Conservation (phyloP, 768 basidiomycete genomes). For the Amyloporia xantha region DNA sequence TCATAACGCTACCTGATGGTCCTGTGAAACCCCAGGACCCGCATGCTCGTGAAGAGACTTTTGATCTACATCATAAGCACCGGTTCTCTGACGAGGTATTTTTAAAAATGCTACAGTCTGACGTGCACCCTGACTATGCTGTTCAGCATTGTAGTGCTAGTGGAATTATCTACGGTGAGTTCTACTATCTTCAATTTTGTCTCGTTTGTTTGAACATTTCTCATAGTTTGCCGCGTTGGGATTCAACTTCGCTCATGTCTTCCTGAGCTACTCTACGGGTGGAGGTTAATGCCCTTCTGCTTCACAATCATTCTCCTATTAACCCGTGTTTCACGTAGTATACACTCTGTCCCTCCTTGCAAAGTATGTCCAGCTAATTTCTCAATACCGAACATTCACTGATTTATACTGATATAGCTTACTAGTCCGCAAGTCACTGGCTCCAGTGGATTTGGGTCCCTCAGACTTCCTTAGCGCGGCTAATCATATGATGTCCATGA, state of each 20-base stretch:
- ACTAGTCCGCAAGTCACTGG: too few species aligned
- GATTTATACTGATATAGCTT: too few species aligned
- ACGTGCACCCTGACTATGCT: too few species aligned
- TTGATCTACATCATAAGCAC: neutral
- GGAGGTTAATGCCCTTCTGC: neutral
- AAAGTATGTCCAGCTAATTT: neutral
- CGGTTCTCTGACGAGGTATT: neutral
- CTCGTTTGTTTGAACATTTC: neutral
- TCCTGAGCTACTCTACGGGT: neutral
- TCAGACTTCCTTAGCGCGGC: too few species aligned
- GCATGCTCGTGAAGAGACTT: neutral
- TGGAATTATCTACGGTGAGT: neutral
- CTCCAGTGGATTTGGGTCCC: too few species aligned
- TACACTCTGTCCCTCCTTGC: neutral
- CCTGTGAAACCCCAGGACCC: neutral
- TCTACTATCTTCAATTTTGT: too few species aligned
- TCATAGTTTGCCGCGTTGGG: neutral
- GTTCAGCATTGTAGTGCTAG: neutral
- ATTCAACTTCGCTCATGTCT: neutral
- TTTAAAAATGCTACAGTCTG: too few species aligned
- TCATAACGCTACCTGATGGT: neutral
- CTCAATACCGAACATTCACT: too few species aligned
- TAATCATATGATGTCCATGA: too few species aligned
- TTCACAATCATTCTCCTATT: too few species aligned
- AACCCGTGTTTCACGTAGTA: neutral